phyloP scores from a whole-genome alignment of 495 filamentous ascomycete genomes.

The Hypoxylon cercidicola region DNA sequence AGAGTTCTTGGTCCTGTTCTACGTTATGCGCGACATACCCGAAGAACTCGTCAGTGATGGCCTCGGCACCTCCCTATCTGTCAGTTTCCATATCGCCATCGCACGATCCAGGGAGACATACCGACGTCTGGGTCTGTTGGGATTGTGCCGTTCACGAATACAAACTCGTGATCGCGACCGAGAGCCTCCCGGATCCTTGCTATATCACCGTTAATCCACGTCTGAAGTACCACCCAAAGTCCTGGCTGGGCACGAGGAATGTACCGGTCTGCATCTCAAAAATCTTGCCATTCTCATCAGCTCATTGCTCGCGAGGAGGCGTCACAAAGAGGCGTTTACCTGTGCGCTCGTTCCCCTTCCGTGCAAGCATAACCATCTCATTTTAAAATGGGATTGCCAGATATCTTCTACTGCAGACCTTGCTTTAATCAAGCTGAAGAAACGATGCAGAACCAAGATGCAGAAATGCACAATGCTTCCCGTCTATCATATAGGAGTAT shows the following conservation, averaged over 20 bases:
- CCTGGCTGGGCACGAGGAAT: not conserved
- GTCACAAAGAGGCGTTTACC: conserved; percentile 26
- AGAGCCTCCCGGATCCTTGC: conserved; percentile 42
- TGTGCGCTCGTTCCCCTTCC: conserved; percentile 43
- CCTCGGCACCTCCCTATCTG: conserved; percentile 34
- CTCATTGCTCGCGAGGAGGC: conserved; percentile 3
- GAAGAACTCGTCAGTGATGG: conserved; percentile 43
- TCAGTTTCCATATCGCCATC: conserved; percentile 11
- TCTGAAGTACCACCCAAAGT: not conserved
- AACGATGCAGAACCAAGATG: conserved; percentile 4
- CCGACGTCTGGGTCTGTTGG: conserved; percentile 38
- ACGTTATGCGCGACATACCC: conserved; percentile 38
- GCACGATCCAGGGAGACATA: conserved; percentile 11
- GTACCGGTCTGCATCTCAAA: conserved; percentile 46
- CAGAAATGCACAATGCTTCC: conserved; percentile 11
- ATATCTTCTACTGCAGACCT: conserved; percentile 9
- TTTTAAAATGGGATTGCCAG: conserved; percentile 5
- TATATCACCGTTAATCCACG: conserved; percentile 6
- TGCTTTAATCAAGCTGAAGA: not conserved
- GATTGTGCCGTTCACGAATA: conserved; percentile 43
- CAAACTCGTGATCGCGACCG: conserved; percentile 42
- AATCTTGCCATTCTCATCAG: conserved; percentile 33
- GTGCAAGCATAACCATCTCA: conserved; percentile 34
- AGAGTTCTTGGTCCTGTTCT: conserved; percentile 30
- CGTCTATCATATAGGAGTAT: not conserved